Evolutionary conservation across 1,284 basidiomycete species (phyloP).

Genomic region (Ganoderma meredithae): DNA sequence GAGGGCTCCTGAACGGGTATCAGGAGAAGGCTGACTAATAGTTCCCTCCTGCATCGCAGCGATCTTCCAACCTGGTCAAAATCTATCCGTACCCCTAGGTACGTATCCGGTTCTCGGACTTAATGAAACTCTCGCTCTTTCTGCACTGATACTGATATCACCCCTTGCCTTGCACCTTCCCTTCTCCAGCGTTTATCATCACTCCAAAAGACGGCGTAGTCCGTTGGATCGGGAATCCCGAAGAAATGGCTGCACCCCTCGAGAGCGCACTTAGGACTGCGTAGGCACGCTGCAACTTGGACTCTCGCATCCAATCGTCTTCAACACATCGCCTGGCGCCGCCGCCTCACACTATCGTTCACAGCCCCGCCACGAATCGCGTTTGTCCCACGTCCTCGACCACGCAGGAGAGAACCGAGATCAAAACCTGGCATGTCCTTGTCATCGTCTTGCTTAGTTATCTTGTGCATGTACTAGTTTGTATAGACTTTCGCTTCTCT

Average conservation of each 20-base stretch:
- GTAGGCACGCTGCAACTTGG: constrained; percentile 13
- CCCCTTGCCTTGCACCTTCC: constrained; percentile 3
- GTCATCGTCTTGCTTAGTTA: background rate
- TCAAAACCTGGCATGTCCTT: background rate
- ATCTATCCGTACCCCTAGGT: constrained; percentile 43
- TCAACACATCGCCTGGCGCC: background rate
- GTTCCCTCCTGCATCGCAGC: constrained; percentile 31
- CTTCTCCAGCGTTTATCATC: constrained; percentile 41
- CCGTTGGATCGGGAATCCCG: constrained; percentile 44
- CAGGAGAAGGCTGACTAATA: constrained; percentile 24
- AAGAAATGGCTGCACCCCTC: constrained; percentile 41
- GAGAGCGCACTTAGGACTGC: constrained; percentile 32
- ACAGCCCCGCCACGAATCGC: background rate
- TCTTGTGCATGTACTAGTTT: background rate
- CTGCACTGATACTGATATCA: constrained; percentile 8
- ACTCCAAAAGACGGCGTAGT: constrained; percentile 41
- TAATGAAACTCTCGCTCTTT: constrained; percentile 28
- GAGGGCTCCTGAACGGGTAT: background rate
- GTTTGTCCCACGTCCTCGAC: background rate
- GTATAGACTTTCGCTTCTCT: background rate
- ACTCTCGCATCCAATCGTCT: constrained; percentile 6
- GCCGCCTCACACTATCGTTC: background rate
- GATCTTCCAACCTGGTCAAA: constrained; percentile 42
- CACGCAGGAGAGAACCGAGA: background rate
- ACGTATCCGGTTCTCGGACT: constrained; percentile 25